These are phyloP conservation scores for Nothomitra cinnamomea DNA, from an alignment of 2,329 filamentous ascomycete genomes.

Conservation along the genomic window DNA sequence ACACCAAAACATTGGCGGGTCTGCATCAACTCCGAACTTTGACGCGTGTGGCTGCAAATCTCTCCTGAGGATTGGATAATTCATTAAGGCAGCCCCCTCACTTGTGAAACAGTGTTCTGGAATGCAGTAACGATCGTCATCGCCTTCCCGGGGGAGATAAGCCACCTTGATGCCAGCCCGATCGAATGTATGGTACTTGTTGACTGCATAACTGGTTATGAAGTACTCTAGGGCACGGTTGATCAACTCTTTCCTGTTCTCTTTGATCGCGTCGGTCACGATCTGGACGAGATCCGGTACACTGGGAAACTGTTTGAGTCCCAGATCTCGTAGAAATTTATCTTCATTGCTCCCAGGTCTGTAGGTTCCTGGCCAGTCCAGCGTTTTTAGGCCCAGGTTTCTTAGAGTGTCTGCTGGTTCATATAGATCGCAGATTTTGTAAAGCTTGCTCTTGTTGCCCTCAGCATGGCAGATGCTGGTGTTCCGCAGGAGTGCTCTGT, in stretches of 20 bases:
- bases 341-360: slow-evolving; percentile 49
- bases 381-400: slow-evolving; percentile 52
- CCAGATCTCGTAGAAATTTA: slow-evolving; percentile 54
- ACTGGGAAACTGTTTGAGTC: slow-evolving; percentile 53
- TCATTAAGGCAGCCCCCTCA: slow-evolving; percentile 55
- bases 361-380: slow-evolving; percentile 70
- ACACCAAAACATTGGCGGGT: slow-evolving; percentile 65
- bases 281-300: slow-evolving; percentile 61
- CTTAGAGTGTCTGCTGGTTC: slow-evolving; percentile 59
- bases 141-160: slow-evolving; percentile 53
- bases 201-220: slow-evolving; percentile 24
- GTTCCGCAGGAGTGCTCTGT: slow-evolving; percentile 60
- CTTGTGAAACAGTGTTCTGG: slow-evolving; percentile 44
- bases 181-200: slow-evolving; percentile 48
- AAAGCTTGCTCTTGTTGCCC: slow-evolving; percentile 38
- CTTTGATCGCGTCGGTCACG: slow-evolving; percentile 46
- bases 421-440: slow-evolving; percentile 63
- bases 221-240: slow-evolving; percentile 65
- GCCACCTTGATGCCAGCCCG: slow-evolving; percentile 45
- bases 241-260: slow-evolving; percentile 37
- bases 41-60: slow-evolving; percentile 63
- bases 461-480: slow-evolving; percentile 75
- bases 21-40: slow-evolving; percentile 71
- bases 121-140: slow-evolving; percentile 20
- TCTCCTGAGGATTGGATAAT: slow-evolving; percentile 58